Conservation (phyloP, 192 early-diverging fungal genomes). For the Umbelopsis vinacea region DNA sequence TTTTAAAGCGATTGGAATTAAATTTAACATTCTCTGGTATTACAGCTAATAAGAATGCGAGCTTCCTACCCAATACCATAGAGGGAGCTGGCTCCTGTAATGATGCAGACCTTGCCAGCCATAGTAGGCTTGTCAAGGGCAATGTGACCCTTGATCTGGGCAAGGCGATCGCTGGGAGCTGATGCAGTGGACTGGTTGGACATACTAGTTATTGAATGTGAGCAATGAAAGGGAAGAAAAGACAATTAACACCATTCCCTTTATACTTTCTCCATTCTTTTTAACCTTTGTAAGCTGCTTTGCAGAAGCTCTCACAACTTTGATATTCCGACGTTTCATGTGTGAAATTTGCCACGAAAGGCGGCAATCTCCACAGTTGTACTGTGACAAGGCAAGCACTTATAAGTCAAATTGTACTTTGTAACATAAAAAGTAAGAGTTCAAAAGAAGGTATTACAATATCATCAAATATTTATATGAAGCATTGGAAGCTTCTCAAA, state of each 20-base stretch:
- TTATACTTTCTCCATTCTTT: not conserved
- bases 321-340: not conserved
- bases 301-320: not conserved
- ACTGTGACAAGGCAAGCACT: not conserved
- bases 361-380: not conserved
- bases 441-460: too few relatives aligned
- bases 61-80: conserved; percentile 53
- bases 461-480: too few relatives aligned
- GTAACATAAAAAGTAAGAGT: too few relatives aligned
- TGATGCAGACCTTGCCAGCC: conserved; percentile 52
- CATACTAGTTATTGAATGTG: conserved; percentile 9
- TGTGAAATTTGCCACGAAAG: not conserved
- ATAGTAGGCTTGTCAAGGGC: conserved; percentile 32
- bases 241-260: not conserved
- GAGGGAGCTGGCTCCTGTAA: conserved; percentile 54
- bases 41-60: too few relatives aligned
- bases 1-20: conserved; percentile 20
- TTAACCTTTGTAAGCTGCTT: conserved; percentile 14
- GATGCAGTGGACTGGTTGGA: conserved; percentile 16
- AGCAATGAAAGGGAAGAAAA: conserved; percentile 21
- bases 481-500: too few relatives aligned
- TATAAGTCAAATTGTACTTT: too few relatives aligned
- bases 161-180: conserved; percentile 23
- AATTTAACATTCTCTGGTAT: not conserved
- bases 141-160: conserved; percentile 35